Base-by-base conservation (phyloP, 495 filamentous ascomycete species). In the Hamigera avellanea region DNA sequence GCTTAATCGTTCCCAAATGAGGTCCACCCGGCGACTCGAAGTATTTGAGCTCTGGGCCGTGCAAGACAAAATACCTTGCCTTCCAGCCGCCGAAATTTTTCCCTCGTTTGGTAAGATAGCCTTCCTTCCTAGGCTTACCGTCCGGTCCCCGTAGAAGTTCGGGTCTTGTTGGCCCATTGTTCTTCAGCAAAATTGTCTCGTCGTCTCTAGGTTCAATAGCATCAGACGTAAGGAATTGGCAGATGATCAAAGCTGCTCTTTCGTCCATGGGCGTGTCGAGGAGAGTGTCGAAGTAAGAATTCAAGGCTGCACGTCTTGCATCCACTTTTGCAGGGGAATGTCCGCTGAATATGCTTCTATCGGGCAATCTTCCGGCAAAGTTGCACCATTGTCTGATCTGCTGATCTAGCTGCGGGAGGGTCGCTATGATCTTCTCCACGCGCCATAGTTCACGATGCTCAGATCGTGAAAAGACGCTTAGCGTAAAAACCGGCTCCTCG, bases 61-160 rank as follows among this genome's bases (percentile, higher is more conserved):
- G 85, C 1, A 98, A 72, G 30, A 94, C 71, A 47, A 98, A 98
- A 53, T 83, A 96, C 37, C 91, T 72, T 12, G 85, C 86, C 54
- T 98, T 98, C 91, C 91, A 98, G n/a, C 91, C 91, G 16, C 91
- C 91, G 59, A 96, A 96, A 46, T 95, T 95, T 65, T 98, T 98
- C 17, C 91, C 91, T 38, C 82, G 69, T 61, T 98, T 98, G 6
- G 91, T 95, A 19, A 98, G 65, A 64, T 95, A 96, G 12, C 91
- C 91, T 51, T 80, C 86, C 50, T 88, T 89, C 42, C 77, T 67
- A 1, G 80, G 76, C 36, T 76, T 76, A 2, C 75, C 77, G 42
- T 81, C 72, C 7, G 75, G 66, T 0, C 76, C 73, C 17, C 59
- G 52, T 46, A 31, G 48, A 40, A 66, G 64, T 54, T 54, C 57